Conservation (phyloP, 2,329 filamentous ascomycete species). For the Geosmithia putterillii region DNA sequence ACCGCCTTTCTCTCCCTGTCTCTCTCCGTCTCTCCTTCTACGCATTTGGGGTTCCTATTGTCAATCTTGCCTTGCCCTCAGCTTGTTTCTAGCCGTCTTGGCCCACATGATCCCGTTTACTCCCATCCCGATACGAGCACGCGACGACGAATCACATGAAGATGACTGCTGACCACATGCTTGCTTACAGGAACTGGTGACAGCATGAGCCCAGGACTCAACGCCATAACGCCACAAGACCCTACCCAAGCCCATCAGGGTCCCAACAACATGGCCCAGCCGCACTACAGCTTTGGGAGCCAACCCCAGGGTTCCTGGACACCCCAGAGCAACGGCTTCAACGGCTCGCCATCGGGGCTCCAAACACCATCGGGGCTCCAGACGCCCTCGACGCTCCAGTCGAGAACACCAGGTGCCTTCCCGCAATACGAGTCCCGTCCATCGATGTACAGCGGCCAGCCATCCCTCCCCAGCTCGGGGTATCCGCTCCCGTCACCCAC, state of each 20-base stretch:
- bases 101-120: too few relatives aligned
- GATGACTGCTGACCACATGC: constrained; percentile 8
- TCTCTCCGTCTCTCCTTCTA: neutral
- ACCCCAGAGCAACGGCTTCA: constrained; percentile 6
- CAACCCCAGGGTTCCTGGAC: constrained; percentile 48
- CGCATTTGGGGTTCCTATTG: too few relatives aligned
- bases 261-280: constrained; percentile 11
- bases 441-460: neutral
- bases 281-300: constrained; percentile 30
- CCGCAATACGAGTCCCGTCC: neutral
- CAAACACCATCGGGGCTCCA: neutral
- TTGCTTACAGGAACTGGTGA: constrained; percentile 39
- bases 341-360: neutral
- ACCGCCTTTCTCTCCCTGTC: constrained; percentile 2
- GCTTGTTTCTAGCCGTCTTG: too few relatives aligned
- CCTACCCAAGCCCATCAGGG: constrained; percentile 38
- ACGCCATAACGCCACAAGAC: constrained; percentile 41
- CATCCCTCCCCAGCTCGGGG: too few relatives aligned
- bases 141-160: too few relatives aligned
- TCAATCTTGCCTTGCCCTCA: too few relatives aligned
- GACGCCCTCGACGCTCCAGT: too few relatives aligned
- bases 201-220: constrained; percentile 48
- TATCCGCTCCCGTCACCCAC: neutral
- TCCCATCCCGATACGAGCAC: too few relatives aligned
- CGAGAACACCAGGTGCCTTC: neutral